Base-by-base conservation (phyloP, 352 stramenopile genomes). In the Phytophthora sansomeana region DNA sequence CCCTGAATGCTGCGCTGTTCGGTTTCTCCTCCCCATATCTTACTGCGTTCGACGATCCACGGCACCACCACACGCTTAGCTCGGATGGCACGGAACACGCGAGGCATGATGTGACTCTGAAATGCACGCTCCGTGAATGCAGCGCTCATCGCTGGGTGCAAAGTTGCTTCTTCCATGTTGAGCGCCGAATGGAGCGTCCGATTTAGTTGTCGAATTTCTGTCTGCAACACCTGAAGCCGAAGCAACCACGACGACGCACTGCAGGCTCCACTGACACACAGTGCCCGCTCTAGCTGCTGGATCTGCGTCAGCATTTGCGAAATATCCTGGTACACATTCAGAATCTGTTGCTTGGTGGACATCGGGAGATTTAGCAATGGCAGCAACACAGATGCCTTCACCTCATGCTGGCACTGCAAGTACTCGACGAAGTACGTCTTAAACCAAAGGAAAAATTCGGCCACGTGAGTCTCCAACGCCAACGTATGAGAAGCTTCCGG, bases 41-140 rank as follows among this genome's bases (percentile, higher is more conserved):
- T 93, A 65, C 77, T 91, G 28, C 87, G 87, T 39, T 95, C 87
- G 17, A 95, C 77, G 60, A 93, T 93, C 87, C 87, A 95, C 11
- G 85, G 85, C 33, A 95, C 78, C n/a, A 95, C 75, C 2, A 95
- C 80, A 33, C 85, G 85, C 57, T 95, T 95, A 10, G 79, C 67
- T 41, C 87, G 87, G 52, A 93, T 91, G 19, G 77, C 77, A 19
- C 83, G 82, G 62, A 95, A 93, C 33, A 93, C 61, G 10, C 85
- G 80, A 30, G 87, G 87, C 75, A 93, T 81, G 8, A 95, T 84
- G 68, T 92, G 87, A 30, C 69, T 78, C 48, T 79, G 70, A 62
- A 95, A 95, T 11, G 83, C 88, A n/a, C 74, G 70, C 62, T 95
- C 80, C 0, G 75, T 86, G 41, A 95, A 95, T 13, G 85, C 78